These are phyloP conservation scores for Botrytis deweyae DNA, from an alignment of 2,329 filamentous ascomycete genomes.

Conservation along the genomic window DNA sequence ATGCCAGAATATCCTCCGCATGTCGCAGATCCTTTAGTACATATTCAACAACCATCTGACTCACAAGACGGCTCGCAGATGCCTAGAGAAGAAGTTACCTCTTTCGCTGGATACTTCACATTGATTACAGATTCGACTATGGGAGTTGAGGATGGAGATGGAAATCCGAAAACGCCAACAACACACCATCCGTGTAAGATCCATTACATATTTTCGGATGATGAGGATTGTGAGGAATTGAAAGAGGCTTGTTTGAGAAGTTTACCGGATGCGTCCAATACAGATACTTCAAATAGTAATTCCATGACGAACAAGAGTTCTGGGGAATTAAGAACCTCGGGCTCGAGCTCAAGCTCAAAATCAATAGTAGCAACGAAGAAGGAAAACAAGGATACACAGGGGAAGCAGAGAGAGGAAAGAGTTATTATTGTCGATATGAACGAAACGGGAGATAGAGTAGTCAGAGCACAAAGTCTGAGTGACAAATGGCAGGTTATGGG, in stretches of 20 bases:
- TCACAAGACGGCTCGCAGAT: slow-evolving; percentile 9
- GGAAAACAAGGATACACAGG: slow-evolving; percentile 7
- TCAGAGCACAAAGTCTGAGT: slow-evolving; percentile 69
- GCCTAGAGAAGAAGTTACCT: background rate
- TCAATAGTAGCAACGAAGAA: slow-evolving; percentile 1
- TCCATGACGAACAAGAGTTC: slow-evolving; percentile 4
- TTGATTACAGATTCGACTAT: slow-evolving; percentile 70
- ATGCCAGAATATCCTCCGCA: background rate
- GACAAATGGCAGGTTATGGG: slow-evolving; percentile 68
- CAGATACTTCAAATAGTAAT: background rate
- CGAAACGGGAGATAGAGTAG: slow-evolving; percentile 53
- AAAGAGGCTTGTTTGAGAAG: slow-evolving; percentile 58
- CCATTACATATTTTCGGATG: slow-evolving; percentile 91
- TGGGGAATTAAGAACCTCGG: background rate
- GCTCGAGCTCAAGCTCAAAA: background rate
- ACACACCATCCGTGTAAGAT: slow-evolving; percentile 76
- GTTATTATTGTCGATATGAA: slow-evolving; percentile 57
- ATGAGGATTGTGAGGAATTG: slow-evolving; percentile 73
- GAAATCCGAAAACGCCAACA: slow-evolving; percentile 53
- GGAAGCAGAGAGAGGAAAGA: slow-evolving; percentile 38
- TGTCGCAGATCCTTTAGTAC: background rate
- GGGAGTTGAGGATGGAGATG: background rate
- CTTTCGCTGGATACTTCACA: slow-evolving; percentile 80
- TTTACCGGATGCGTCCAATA: background rate
- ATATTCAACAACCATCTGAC: slow-evolving; percentile 14